These are phyloP conservation scores for Panaeolus papilionaceus DNA, from an alignment of 768 basidiomycete genomes.

Conservation along the genomic window DNA sequence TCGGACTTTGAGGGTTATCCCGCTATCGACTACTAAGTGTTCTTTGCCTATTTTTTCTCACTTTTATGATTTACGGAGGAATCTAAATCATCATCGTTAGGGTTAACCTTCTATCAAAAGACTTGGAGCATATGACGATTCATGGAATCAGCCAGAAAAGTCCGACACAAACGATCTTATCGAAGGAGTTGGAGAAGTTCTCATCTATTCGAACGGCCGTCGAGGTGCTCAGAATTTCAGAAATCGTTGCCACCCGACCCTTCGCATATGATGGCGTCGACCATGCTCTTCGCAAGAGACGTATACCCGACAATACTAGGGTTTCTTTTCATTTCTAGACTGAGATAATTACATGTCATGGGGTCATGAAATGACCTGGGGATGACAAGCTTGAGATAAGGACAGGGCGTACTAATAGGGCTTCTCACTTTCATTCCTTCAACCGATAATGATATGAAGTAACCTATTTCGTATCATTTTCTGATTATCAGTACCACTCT, in stretches of 20 bases:
- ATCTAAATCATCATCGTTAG: not conserved
- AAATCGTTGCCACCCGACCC: not conserved
- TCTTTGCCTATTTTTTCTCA: not conserved
- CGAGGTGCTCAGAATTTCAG: not conserved
- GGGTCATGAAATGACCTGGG: conserved; percentile 3
- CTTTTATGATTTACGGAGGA: conserved; percentile 1
- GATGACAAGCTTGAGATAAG: conserved; percentile 6
- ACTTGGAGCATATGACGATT: conserved; percentile 1
- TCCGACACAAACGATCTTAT: conserved; percentile 7
- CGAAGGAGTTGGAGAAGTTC: conserved; percentile 11
- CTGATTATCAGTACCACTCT: conserved; percentile 1
- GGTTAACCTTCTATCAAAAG: not conserved
- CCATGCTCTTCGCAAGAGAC: not conserved
- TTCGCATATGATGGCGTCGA: conserved; percentile 1
- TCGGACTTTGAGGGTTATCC: not conserved
- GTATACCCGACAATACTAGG: not conserved
- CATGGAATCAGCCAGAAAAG: conserved; percentile 3
- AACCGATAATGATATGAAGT: conserved; percentile 10
- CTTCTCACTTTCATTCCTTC: conserved; percentile 1
- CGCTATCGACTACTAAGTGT: not conserved
- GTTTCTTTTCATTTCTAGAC: not conserved
- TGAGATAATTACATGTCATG: conserved; percentile 5
- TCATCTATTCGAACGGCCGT: not conserved
- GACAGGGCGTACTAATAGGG: conserved; percentile 1
- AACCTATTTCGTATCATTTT: not conserved